phyloP scores from a whole-genome alignment of 176 grass and related monocot species.

The Zizania latifolia region DNA sequence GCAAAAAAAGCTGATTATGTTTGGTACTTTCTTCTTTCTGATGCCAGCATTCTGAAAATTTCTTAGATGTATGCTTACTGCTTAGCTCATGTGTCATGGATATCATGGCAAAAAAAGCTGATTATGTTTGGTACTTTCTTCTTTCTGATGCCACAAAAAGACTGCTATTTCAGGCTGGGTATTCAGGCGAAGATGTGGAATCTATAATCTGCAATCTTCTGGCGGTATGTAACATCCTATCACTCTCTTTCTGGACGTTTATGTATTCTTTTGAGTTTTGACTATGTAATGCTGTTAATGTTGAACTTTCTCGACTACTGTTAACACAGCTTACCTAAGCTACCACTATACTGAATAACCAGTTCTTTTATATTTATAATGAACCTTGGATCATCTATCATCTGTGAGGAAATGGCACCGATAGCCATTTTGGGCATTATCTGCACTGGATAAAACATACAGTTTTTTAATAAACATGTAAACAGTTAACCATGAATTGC shows the following conservation, averaged over 20 bases:
- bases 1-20: too few relatives aligned
- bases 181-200: conserved; percentile 59
- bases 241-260: conserved; percentile 5
- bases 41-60: background rate
- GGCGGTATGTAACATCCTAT: conserved; percentile 30
- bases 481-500: background rate
- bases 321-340: background rate
- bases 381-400: background rate
- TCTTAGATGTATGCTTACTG: background rate
- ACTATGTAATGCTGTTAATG: background rate
- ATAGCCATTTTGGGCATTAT: background rate
- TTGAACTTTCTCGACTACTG: background rate
- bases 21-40: too few relatives aligned
- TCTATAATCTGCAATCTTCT: conserved; percentile 57
- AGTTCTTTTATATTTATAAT: background rate
- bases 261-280: background rate
- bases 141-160: conserved; percentile 27
- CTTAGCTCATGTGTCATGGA: background rate
- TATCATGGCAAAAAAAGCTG: background rate
- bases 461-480: background rate
- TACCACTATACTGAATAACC: background rate
- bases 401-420: background rate
- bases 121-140: conserved; percentile 19
- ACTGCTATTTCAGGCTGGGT: conserved; percentile 53
- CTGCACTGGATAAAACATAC: background rate